Evolutionary conservation across 805 yeast species (phyloP), one percentile per base, ranked within the genome.

Genomic region (Kodamaea laetipori): DNA sequence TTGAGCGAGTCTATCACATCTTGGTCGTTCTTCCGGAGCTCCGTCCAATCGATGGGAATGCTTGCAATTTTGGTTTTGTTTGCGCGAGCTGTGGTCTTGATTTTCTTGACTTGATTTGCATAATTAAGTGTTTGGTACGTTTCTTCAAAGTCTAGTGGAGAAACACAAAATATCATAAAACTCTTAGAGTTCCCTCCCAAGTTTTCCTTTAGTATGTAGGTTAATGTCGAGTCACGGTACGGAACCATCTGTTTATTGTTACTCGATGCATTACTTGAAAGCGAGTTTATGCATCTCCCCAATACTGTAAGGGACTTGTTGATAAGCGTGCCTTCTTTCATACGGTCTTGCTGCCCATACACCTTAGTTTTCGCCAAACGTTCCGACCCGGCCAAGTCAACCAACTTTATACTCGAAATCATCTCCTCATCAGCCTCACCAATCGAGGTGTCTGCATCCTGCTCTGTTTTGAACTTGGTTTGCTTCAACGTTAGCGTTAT

Each of bases 141-240:
- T 54, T 87, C 95, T 15, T 86, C 90, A 59, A 79, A 83, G 54
- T 85, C 92, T 12, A 80, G 71, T 0, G 95, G 95, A 0, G 95
- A 81, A 0, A 89, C 72, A 58, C 95, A 88, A 15, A 94, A 94
- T n/a, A 89, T 76, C 85, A 89, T 80, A 1, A 84, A 83, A 0
- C 95, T 90, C 55, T 84, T 86, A n/a, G 94, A 83, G 56, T 86
- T 85, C 1, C 96, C 96, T 1, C 94, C 89, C 27, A 88, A 65
- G 46, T 80, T 81, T 51, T 86, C 92, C 55, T 82, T 82, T 49
- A 87, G 67, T 2, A 87, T 65, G 79, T 90, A 84, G 0, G 95
- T 87, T 42, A 87, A 65, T 0, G 75, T 70, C 0, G 95, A 85
- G 52, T 87, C 95, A 49, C 95, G 69, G 54, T 82, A 84, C 0